Conservation (phyloP, 352 stramenopile genomes). For the Phytophthora citricola region DNA sequence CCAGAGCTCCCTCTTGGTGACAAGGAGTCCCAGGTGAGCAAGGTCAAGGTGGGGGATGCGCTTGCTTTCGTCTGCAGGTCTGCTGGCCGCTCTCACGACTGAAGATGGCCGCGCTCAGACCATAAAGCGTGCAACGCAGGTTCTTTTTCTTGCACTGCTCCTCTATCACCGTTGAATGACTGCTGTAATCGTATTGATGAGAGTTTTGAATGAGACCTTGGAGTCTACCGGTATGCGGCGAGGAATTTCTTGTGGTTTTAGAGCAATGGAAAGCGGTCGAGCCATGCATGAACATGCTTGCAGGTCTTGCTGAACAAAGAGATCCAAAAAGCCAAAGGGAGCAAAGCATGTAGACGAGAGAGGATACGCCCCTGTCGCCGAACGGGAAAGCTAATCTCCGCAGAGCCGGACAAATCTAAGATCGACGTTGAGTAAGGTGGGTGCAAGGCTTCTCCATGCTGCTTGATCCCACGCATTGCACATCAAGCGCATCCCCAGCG, state of each 20-base stretch:
- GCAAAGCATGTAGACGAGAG: constrained; percentile 25
- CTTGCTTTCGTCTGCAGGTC: constrained; percentile 25
- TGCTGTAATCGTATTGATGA: constrained; percentile 8
- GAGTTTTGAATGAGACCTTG: background rate
- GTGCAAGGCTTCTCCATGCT: background rate
- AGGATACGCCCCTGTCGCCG: constrained; percentile 17
- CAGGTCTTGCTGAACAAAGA: background rate
- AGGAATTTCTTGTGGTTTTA: constrained; percentile 10
- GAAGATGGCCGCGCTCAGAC: constrained; percentile 20
- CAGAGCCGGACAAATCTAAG: constrained; percentile 20
- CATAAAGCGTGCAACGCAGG: too few species aligned
- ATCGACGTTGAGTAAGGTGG: background rate
- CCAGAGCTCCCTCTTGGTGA: background rate
- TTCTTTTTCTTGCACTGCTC: constrained; percentile 16
- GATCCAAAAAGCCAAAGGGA: background rate
- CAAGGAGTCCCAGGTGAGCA: background rate
- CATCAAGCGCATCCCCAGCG: constrained; percentile 34
- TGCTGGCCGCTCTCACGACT: constrained; percentile 20
- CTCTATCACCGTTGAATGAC: too few species aligned
- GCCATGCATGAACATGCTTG: background rate
- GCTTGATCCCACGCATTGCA: constrained; percentile 31
- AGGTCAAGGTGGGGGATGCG: constrained; percentile 9
- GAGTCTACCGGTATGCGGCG: too few species aligned
- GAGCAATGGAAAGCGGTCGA: background rate
- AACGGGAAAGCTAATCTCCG: constrained; percentile 26